These are phyloP conservation scores for Euphorbia tirucalli DNA, from an alignment of 345 rosid species.

Conservation along the genomic window DNA sequence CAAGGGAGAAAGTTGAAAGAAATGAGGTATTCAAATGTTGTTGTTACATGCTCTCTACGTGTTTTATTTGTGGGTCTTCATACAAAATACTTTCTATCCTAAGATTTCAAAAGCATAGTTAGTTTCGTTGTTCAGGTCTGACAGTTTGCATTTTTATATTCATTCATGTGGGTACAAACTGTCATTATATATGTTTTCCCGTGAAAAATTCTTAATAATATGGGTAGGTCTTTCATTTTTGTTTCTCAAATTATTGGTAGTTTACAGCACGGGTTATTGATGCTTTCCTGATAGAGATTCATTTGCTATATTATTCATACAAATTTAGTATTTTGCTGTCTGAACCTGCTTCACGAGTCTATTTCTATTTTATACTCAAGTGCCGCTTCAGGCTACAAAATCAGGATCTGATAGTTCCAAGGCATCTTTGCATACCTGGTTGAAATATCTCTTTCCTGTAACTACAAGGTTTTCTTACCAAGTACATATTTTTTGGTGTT, in stretches of 20 bases:
- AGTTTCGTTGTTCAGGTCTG: background rate
- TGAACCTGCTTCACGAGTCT: background rate
- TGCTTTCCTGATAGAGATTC: background rate
- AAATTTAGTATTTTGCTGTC: conserved; percentile 1
- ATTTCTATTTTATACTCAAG: conserved; percentile 23
- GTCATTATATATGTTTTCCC: background rate
- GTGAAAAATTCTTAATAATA: background rate
- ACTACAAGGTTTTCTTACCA: background rate
- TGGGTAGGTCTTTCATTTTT: background rate
- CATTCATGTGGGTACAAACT: background rate
- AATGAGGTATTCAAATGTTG: conserved; percentile 28
- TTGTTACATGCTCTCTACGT: background rate
- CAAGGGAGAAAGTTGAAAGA: conserved; percentile 20
- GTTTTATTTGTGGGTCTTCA: background rate
- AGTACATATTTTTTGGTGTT: background rate
- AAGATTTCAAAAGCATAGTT: background rate
- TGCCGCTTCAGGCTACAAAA: conserved; percentile 37
- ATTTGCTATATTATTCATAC: background rate
- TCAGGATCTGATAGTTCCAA: conserved; percentile 41
- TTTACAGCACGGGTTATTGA: background rate
- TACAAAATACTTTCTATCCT: background rate
- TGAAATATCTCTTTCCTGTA: background rate
- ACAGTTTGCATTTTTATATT: background rate
- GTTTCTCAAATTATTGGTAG: background rate
- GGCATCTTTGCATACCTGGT: conserved; percentile 31